Evolutionary conservation across 2,329 filamentous ascomycete species (phyloP).

Genomic region (Ophiobolus disseminans): DNA sequence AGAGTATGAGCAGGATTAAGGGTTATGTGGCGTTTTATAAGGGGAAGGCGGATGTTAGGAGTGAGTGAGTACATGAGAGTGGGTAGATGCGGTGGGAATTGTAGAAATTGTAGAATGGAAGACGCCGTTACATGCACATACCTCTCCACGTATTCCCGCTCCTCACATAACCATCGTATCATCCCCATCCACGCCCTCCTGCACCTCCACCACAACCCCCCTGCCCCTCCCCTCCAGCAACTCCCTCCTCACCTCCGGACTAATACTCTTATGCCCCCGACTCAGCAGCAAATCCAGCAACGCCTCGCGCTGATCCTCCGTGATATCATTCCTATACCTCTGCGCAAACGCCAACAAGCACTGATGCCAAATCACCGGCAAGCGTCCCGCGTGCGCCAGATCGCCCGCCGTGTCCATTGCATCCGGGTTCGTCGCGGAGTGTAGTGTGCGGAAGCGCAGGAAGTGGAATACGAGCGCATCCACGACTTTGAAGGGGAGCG

Average conservation of each 20-base stretch:
- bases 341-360: slow-evolving; percentile 90
- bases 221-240: slow-evolving; percentile 85
- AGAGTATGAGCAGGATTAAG: slow-evolving; percentile 59
- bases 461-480: slow-evolving; percentile 98
- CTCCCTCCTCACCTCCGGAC: slow-evolving; percentile 88
- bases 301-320: slow-evolving; percentile 91
- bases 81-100: not conserved
- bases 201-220: slow-evolving; percentile 71
- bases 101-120: not conserved
- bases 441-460: slow-evolving; percentile 83
- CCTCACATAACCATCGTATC: slow-evolving; percentile 82
- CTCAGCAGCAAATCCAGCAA: slow-evolving; percentile 84
- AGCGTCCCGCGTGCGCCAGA: slow-evolving; percentile 62
- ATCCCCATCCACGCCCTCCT: slow-evolving; percentile 72
- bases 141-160: slow-evolving; percentile 13
- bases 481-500: slow-evolving; percentile 91
- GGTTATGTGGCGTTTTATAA: slow-evolving; percentile 66
- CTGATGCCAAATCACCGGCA: slow-evolving; percentile 97
- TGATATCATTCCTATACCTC: slow-evolving; percentile 94
- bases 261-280: slow-evolving; percentile 86
- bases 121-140: slow-evolving; percentile 6
- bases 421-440: slow-evolving; percentile 68
- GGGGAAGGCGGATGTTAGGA: slow-evolving; percentile 40
- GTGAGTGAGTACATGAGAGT: not conserved
- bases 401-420: slow-evolving; percentile 56